A percentile compares a stretch with the other conserved stretches of the same genome.
These are phyloP conservation scores for Backusella morwellensis DNA, from an alignment of 192 early-diverging fungal genomes.

Conservation along the genomic window DNA sequence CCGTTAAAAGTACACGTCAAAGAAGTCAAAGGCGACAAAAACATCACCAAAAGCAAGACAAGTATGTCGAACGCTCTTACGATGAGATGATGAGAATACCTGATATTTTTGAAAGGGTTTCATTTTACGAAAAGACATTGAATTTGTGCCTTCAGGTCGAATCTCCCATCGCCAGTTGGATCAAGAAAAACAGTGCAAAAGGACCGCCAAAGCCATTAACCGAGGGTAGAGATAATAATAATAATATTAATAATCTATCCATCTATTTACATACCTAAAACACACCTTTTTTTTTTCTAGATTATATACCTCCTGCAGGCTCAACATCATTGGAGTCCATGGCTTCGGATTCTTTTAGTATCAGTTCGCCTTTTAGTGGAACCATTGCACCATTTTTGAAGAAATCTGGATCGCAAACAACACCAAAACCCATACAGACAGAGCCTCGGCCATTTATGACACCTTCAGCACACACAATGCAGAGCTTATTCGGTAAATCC, in stretches of 20 bases:
- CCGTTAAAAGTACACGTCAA: not conserved
- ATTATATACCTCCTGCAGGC: not conserved
- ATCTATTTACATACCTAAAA: not conserved
- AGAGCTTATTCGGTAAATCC: not conserved
- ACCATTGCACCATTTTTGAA: constrained; percentile 15
- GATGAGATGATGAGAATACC: constrained; percentile 32
- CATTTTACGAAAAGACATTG: constrained; percentile 28
- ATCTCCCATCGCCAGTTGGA: constrained; percentile 15
- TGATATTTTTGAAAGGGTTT: constrained; percentile 19
- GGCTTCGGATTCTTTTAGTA: not conserved
- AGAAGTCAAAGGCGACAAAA: not conserved
- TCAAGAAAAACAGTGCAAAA: not conserved
- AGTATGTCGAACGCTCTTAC: constrained; percentile 17
- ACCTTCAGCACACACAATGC: not conserved
- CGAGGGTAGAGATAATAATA: constrained; percentile 12
- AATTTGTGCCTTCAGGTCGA: constrained; percentile 17
- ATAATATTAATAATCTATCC: not conserved
- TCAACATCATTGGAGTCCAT: not conserved
- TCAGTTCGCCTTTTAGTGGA: constrained; percentile 16
- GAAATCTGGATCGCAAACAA: constrained; percentile 10
- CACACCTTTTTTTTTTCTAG: not conserved
- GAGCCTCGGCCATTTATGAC: not conserved
- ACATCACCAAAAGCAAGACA: not conserved
- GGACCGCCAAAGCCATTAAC: constrained; percentile 2
- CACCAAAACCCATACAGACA: not conserved